Evolutionary conservation across 2,329 filamentous ascomycete genomes (phyloP), one percentile per base, ranked within the genome.

Genomic region (Aurifilum marmelostoma): DNA sequence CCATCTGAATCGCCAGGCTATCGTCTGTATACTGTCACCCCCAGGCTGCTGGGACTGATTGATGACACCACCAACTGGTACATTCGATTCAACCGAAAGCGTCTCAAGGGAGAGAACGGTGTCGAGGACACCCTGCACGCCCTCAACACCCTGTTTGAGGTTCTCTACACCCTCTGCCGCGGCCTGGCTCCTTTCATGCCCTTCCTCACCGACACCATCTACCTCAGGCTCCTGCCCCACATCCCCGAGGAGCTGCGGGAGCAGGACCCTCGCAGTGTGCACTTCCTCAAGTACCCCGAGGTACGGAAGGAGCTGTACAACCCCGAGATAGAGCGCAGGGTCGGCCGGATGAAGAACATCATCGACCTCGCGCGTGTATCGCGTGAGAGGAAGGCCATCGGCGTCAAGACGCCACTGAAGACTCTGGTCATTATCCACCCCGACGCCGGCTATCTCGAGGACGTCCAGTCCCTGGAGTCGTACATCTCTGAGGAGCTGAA

Each of bases 61-160:
- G 95, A 97, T 76, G 94, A 97, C 80, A 94, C 92, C 4, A 97
- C 94, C n/a, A 98, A 98, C 81, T 97, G 94, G 94, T 97, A 97
- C 81, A 97, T 97, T 78, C 88, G 94, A 71, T 97, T 97, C 84
- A 97, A 97, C 83, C 88, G 94, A 67, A 92, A 92, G 79, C 89
- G 94, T 67, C 85, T 97, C 73, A 97, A 97, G 88, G 94, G 94
- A 58, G 94, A 97, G 77, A 89, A 93, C 73, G 93, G 94, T 24
- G 80, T 93, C 32, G 87, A 94, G 18, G 96, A 98, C 77, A 97
- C 96, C 14, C 84, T 91, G 64, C 93, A 97, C 76, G 96, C 95
- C 0, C 85, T 99, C 67, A 97, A 98, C 81, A 95, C 96, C 1
- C 87, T 98, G 9, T 97, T 97, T 75, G 94, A 97, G 80, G 92